These are phyloP conservation scores for Fusarium longipes DNA, from an alignment of 2,329 filamentous ascomycete species.

Conservation along the genomic window DNA sequence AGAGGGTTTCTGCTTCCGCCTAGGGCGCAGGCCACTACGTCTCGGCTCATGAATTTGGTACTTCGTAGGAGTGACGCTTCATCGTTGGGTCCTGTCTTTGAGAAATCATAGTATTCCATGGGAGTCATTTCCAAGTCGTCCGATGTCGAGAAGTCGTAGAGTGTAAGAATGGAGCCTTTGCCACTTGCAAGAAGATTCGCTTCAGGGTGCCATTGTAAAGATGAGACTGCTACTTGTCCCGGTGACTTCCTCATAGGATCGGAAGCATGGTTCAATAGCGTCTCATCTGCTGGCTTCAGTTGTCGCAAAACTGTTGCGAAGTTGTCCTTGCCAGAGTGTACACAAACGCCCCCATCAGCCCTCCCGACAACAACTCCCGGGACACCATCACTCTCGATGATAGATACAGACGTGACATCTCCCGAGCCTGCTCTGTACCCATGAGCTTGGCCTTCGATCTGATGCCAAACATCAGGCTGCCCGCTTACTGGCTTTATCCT, in stretches of 20 bases:
- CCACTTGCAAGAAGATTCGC: constrained; percentile 48
- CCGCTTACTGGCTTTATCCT: constrained; percentile 51
- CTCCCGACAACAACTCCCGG: constrained; percentile 59
- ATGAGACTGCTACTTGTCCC: constrained; percentile 49
- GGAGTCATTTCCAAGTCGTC: constrained; percentile 33
- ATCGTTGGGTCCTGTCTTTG: constrained; percentile 21
- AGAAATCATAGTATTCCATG: constrained; percentile 45
- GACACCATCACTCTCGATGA: constrained; percentile 52
- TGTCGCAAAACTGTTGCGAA: constrained; percentile 45
- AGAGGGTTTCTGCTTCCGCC: constrained; percentile 57
- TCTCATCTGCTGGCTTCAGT: constrained; percentile 30
- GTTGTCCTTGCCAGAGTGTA: constrained; percentile 55
- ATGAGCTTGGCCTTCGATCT: constrained; percentile 52
- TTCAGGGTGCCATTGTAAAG: constrained; percentile 50
- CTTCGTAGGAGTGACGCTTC: constrained; percentile 46
- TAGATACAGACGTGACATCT: constrained; percentile 61
- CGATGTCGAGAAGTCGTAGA: constrained; percentile 44
- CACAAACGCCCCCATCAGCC: constrained; percentile 61
- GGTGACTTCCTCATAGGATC: constrained; percentile 45
- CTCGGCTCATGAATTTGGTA: constrained; percentile 60
- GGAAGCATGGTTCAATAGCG: constrained; percentile 10
- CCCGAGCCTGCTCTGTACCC: constrained; percentile 59
- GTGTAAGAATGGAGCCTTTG: constrained; percentile 46
- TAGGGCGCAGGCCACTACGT: constrained; percentile 59
- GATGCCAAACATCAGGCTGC: constrained; percentile 51